Base-by-base conservation (phyloP, 306 rosid genomes). In the Myrica gale region DNA sequence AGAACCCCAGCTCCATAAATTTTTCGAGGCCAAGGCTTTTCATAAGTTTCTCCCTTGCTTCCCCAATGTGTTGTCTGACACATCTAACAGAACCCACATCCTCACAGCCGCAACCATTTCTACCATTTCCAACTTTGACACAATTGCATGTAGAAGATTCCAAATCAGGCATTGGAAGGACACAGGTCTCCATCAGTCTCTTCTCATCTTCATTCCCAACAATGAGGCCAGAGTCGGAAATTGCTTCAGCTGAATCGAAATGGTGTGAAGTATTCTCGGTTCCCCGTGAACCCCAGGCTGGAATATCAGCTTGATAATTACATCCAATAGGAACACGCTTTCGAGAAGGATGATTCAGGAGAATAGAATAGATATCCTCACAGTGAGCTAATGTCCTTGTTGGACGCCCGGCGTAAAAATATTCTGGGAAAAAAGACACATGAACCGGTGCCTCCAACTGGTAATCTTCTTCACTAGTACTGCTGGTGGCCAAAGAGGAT, bases 281-380 rank as follows among this genome's bases (percentile, higher is more conserved):
- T 37, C 56, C 42, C 44, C 19, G 50, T 62, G 84, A 86, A 8
- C 13, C 42, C 87, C 91, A 89, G 39, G 72, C 20, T 32, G 90
- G 88, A 76, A 89, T 77, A 32, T 45, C 67, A 52, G 87, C 91
- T 80, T 87, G 93, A 80, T 87, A 84, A 78, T 83, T 74, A 45
- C 80, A 73, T 45, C 91, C 93, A 51, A 87, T 17, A 11, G 89
- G 88, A 79, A 87, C 84, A 69, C 73, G 76, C 67, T 60, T 83
- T 83, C 87, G 74, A 4, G 85, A 84, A 76, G 78, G 69, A 70
- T 68, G 6, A 71, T 83, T 84, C 42, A 26, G 48, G 42, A 68
- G 74, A 44, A 60, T 54, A 37, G 81, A 61, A 82, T 69, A 73
- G 12, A 17, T 74, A 77, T 80, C 88, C 71, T 81, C 85, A 41